Evolutionary conservation across 1,284 basidiomycete species (phyloP), one percentile per base, ranked within the genome.

Genomic region (Ustilago cynodontis): DNA sequence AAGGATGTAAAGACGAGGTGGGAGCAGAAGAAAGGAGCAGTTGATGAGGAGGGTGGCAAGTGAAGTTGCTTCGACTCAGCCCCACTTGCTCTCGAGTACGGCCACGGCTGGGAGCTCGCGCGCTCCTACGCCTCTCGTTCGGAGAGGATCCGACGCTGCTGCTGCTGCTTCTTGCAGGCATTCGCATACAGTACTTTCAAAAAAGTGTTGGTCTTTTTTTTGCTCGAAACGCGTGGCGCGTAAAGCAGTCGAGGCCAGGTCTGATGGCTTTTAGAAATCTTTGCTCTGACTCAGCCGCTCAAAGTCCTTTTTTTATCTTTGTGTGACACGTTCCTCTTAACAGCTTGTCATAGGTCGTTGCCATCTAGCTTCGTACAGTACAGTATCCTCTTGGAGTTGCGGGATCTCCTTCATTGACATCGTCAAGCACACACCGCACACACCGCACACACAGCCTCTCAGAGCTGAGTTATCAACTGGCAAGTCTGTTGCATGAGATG

Each of bases 131-230:
- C 24, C 47, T 49, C 22, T 49, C 47, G 47, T 43, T n/a, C 41
- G 41, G 41, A 55, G 31, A 47, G 49, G 22, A 65, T 47, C 56
- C 55, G 56, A 59, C 33, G 59, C 59, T 53, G 53, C 22, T 26
- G 13, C 22, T 49, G 24, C 47, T 8, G 26, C 24, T 4, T 5
- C 47, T 49, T n/a, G 20, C 26, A 33, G 31, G 47, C 47, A 14
- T 26, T 49, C 47, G 47, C 47, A 43, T 43, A n/a, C n/a, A n/a
- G n/a, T n/a, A n/a, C 41, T 43, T 59, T 49, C 28, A 35, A 33
- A 33, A 54, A 61, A 61, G 65, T 67, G 65, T 67, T 67, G 59
- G 59, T 67, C 65, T 66, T 35, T 39, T 37, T 14, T 33, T n/a
- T n/a, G n/a, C 16, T 53, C 14, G 10, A n/a, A 22, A 61, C 65